phyloP scores from a whole-genome alignment of 2,329 filamentous ascomycete species.

The Colletotrichum eleusines region DNA sequence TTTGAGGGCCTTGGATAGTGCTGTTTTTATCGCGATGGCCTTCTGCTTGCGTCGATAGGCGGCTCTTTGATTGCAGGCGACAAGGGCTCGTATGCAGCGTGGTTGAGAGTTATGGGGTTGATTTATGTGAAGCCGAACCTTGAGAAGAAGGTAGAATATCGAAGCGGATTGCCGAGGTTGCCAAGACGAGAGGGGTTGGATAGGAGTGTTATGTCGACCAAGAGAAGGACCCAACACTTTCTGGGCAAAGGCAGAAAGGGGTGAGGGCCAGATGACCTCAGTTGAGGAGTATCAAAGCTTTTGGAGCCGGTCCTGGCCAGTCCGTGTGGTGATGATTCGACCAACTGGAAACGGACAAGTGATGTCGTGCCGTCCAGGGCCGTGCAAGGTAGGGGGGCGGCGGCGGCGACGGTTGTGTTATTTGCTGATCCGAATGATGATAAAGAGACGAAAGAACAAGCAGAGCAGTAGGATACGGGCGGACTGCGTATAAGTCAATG shows the following conservation, averaged over 20 bases:
- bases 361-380: constrained; percentile 16
- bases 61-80: constrained; percentile 33
- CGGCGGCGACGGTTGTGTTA: not conserved
- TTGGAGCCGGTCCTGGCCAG: constrained; percentile 37
- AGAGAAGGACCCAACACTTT: constrained; percentile 24
- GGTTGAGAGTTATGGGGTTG: constrained; percentile 27
- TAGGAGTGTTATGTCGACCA: constrained; percentile 14
- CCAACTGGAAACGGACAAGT: constrained; percentile 41
- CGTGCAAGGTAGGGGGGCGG: constrained; percentile 1
- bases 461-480: not conserved
- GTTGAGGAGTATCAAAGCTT: constrained; percentile 39
- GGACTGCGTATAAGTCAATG: constrained; percentile 9
- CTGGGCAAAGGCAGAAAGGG: constrained; percentile 19
- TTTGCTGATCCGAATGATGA: not conserved
- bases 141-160: constrained; percentile 25
- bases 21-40: constrained; percentile 20
- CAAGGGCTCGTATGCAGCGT: constrained; percentile 34
- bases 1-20: constrained; percentile 5
- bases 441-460: not conserved
- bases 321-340: constrained; percentile 40
- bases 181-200: constrained; percentile 16
- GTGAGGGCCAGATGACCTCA: constrained; percentile 31
- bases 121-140: constrained; percentile 40
- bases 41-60: constrained; percentile 29
- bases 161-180: constrained; percentile 31